These are phyloP conservation scores for Wallacemonas sp. DNA, from an alignment of 208 protist genomes.

Conservation along the genomic window DNA sequence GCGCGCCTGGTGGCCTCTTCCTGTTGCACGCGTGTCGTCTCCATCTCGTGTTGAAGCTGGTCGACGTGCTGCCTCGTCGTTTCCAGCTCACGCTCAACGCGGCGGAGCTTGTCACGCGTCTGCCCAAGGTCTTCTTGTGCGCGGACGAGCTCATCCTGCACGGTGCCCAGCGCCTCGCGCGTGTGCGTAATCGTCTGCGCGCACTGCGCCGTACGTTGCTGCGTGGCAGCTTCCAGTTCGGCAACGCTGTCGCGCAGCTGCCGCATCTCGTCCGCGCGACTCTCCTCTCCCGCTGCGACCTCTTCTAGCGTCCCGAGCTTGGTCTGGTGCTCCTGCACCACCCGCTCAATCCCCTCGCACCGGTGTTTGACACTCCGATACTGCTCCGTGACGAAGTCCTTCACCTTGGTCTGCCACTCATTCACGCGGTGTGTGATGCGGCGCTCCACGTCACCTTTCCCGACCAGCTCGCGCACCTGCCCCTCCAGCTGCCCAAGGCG, in stretches of 20 bases:
- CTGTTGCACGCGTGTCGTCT: not conserved
- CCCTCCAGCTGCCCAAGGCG: conserved; percentile 8
- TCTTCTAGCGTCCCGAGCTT: not conserved
- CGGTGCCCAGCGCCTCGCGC: not conserved
- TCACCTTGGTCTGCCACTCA: conserved; percentile 8
- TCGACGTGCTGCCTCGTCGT: conserved; percentile 13
- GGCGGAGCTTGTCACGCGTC: conserved; percentile 12
- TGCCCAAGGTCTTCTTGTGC: conserved; percentile 28
- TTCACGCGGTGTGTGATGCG: conserved; percentile 9
- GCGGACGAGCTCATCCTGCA: conserved; percentile 18
- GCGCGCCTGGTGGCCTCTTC: not conserved
- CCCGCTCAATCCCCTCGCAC: conserved; percentile 5
- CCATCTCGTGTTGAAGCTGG: not conserved
- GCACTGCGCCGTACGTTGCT: not conserved
- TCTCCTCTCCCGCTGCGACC: not conserved
- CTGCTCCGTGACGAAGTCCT: conserved; percentile 7
- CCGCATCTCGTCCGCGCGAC: not conserved
- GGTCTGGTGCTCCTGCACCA: conserved; percentile 3
- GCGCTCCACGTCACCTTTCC: not conserved
- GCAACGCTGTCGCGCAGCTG: conserved; percentile 8
- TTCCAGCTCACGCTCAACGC: not conserved
- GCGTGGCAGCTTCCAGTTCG: conserved; percentile 1
- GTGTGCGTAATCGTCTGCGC: not conserved
- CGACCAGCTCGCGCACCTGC: conserved; percentile 3
- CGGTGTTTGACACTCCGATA: conserved; percentile 10